Conservation (phyloP, 2,329 filamentous ascomycete species). For the Talaromyces sp. region DNA sequence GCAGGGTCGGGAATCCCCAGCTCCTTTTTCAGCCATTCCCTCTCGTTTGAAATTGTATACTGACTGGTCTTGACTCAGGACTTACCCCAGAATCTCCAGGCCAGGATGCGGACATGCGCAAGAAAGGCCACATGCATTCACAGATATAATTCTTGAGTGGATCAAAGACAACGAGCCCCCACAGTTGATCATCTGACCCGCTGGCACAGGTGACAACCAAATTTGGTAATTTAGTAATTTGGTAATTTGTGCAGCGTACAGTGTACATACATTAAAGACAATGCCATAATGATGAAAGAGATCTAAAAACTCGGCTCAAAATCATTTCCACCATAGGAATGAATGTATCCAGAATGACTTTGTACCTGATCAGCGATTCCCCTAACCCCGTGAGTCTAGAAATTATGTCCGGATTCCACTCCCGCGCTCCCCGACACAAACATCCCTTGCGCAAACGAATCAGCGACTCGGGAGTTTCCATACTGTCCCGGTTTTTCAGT, state of each 20-base stretch:
- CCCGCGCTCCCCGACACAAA: conserved; percentile 16
- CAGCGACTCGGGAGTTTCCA: conserved; percentile 9
- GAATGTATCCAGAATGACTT: conserved; percentile 18
- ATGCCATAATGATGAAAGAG: background rate
- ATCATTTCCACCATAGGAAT: conserved; percentile 11
- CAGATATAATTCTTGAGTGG: too few relatives aligned
- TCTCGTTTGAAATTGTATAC: conserved; percentile 2
- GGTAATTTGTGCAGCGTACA: too few relatives aligned
- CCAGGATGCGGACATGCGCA: background rate
- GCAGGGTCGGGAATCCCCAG: conserved; percentile 12
- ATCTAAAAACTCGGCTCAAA: background rate
- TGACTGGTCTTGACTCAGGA: background rate
- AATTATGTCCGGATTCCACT: conserved; percentile 18
- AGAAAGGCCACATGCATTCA: too few relatives aligned
- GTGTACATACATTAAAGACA: too few relatives aligned
- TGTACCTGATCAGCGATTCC: conserved; percentile 14
- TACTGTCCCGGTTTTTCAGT: background rate
- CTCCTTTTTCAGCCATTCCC: conserved; percentile 14
- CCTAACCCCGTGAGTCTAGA: conserved; percentile 22
- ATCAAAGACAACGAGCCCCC: too few relatives aligned
- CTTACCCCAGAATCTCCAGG: background rate
- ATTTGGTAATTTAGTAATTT: too few relatives aligned
- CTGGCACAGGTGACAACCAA: too few relatives aligned
- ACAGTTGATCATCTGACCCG: too few relatives aligned
- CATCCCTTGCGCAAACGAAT: conserved; percentile 24